Conservation (phyloP, 78 protist genomes). For the Dictyostelium capitatum region DNA sequence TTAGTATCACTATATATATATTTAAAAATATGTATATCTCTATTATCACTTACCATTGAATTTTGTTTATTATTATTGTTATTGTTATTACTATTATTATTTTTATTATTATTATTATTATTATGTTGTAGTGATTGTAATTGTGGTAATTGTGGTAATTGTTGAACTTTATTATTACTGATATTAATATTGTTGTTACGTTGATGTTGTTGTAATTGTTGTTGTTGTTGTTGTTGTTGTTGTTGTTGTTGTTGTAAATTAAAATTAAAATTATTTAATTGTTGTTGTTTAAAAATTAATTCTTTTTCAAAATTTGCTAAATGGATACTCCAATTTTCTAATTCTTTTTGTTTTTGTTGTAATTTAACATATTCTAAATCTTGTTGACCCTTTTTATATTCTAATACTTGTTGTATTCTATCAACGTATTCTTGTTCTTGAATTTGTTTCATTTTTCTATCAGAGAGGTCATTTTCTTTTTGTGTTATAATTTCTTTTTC, state of each 20-base stretch:
- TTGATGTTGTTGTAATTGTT: neutral
- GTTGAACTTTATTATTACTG: neutral
- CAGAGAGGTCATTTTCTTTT: conserved; percentile 46
- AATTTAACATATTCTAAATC: conserved; percentile 26
- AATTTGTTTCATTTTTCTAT: neutral
- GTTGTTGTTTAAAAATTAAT: conserved; percentile 1
- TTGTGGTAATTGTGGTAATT: neutral
- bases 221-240: neutral
- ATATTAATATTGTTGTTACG: neutral
- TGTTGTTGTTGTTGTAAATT: neutral
- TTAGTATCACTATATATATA: neutral
- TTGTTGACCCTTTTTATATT: conserved; percentile 69
- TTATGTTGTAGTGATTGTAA: neutral
- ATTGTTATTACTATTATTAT: too few relatives aligned
- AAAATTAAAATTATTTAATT: neutral
- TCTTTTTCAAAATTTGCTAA: conserved; percentile 39
- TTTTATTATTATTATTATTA: too few relatives aligned
- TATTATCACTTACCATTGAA: neutral
- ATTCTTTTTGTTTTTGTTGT: conserved; percentile 41
- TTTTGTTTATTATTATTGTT: neutral
- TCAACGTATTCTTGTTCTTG: conserved; percentile 38
- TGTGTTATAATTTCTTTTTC: conserved; percentile 59
- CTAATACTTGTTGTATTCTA: conserved; percentile 60
- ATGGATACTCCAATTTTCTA: conserved; percentile 16
- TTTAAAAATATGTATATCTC: neutral